phyloP scores from a whole-genome alignment of 208 protist species.

The Leishmania amazonensis region DNA sequence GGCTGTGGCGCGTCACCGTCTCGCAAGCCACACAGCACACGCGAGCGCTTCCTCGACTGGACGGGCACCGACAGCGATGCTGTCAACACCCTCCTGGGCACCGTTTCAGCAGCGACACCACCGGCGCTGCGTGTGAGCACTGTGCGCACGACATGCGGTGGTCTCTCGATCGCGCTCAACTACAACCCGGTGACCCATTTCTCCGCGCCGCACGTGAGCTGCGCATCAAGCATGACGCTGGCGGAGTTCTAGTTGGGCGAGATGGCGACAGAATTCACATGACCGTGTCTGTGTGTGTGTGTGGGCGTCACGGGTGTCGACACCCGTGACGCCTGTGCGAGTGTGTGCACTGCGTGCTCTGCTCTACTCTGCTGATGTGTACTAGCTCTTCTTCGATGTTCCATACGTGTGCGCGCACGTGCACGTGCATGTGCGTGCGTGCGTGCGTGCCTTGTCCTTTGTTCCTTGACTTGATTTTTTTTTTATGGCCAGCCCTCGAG shows the following conservation, averaged over 20 bases:
- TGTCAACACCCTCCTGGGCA: neutral
- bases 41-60: slow-evolving; percentile 1
- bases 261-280: neutral
- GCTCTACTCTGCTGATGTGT: no score
- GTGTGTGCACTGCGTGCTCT: neutral
- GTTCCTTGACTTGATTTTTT: neutral
- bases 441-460: neutral
- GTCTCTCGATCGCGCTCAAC: slow-evolving; percentile 27
- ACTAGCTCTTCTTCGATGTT: neutral
- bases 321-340: neutral
- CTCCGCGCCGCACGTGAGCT: slow-evolving; percentile 29
- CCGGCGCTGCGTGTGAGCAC: slow-evolving; percentile 1
- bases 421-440: neutral
- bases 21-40: neutral
- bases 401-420: neutral
- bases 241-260: slow-evolving; percentile 11
- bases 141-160: slow-evolving; percentile 31
- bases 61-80: neutral
- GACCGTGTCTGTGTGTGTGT: neutral
- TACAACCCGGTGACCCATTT: slow-evolving; percentile 56
- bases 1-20: neutral
- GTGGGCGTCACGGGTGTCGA: neutral
- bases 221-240: slow-evolving; percentile 21
- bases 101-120: neutral
- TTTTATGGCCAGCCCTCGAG: neutral